phyloP scores from a whole-genome alignment of 2,329 filamentous ascomycete genomes.

The Diaporthe capsici region DNA sequence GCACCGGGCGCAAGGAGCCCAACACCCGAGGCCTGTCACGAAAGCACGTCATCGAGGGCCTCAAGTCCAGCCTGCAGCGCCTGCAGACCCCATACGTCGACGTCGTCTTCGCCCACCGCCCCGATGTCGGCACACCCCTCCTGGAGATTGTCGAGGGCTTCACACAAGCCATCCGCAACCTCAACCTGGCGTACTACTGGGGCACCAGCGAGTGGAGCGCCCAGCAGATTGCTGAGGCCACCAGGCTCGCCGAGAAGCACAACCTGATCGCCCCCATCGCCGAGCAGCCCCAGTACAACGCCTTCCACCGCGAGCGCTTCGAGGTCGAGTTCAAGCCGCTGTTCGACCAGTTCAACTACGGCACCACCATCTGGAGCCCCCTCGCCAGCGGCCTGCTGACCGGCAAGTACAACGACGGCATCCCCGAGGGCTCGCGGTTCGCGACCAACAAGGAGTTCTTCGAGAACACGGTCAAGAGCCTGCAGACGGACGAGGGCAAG shows the following conservation, averaged over 20 bases:
- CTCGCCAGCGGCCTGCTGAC: slow-evolving; percentile 70
- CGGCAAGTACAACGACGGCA: slow-evolving; percentile 75
- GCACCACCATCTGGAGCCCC: slow-evolving; percentile 68
- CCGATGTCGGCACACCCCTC: slow-evolving; percentile 71
- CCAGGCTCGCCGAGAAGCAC: slow-evolving; percentile 66
- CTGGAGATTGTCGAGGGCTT: slow-evolving; percentile 72
- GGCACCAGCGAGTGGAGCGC: slow-evolving; percentile 73
- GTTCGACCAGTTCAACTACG: slow-evolving; percentile 69
- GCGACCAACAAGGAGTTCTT: slow-evolving; percentile 69
- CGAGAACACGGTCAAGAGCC: slow-evolving; percentile 61
- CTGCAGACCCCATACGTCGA: slow-evolving; percentile 77
- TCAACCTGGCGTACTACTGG: slow-evolving; percentile 74
- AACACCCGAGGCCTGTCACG: slow-evolving; percentile 65
- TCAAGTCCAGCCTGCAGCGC: slow-evolving; percentile 70
- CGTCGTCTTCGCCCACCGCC: slow-evolving; percentile 73
- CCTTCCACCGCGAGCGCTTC: slow-evolving; percentile 72
- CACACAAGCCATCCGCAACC: slow-evolving; percentile 63
- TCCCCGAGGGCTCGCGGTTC: slow-evolving; percentile 72
- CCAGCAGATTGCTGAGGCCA: slow-evolving; percentile 71
- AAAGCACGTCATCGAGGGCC: slow-evolving; percentile 69
- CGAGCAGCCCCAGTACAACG: slow-evolving; percentile 71
- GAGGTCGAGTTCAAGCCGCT: slow-evolving; percentile 73
- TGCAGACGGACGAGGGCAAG: slow-evolving; percentile 68
- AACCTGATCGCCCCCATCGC: slow-evolving; percentile 68
- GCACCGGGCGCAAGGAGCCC: slow-evolving; percentile 70